Percentiles rank a stretch among this genome's conserved stretches.
Conservation (phyloP, 768 basidiomycete genomes). For the Termitomyces bulborhizus region DNA sequence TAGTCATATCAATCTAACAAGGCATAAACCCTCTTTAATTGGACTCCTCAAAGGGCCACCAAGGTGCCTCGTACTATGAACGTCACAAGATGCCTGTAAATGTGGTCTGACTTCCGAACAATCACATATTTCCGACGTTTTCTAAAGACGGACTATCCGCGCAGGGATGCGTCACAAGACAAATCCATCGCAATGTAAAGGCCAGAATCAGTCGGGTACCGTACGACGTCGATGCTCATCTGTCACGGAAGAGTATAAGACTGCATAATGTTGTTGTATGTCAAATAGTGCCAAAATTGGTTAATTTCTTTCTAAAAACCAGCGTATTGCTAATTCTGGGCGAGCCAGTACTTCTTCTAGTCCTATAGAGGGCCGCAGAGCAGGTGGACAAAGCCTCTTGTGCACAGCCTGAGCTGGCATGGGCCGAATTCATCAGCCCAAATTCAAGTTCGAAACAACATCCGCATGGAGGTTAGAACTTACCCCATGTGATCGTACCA, state of each 20-base stretch:
- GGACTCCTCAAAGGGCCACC: no score
- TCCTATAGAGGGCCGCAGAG: neutral
- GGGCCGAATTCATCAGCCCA: neutral
- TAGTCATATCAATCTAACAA: neutral
- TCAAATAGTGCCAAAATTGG: neutral
- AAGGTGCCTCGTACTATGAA: neutral
- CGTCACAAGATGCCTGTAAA: neutral
- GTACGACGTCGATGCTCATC: neutral
- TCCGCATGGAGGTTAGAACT: neutral
- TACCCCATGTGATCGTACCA: neutral
- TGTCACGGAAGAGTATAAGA: neutral
- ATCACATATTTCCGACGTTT: neutral
- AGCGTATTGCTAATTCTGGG: neutral
- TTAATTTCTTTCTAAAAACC: neutral
- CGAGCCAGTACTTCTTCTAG: neutral
- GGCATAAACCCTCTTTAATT: neutral
- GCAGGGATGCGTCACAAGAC: neutral
- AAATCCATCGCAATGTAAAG: no score
- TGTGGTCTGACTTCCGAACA: no score
- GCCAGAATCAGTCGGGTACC: no score
- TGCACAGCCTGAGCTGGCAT: neutral
- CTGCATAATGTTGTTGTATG: neutral
- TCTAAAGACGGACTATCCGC: neutral
- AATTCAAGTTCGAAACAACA: neutral
- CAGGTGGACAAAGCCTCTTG: neutral